A percentile compares a stretch with the other conserved stretches of the same genome.
These are phyloP conservation scores for Skeletonema potamos DNA, from an alignment of 108 stramenopile species.

Conservation along the genomic window DNA sequence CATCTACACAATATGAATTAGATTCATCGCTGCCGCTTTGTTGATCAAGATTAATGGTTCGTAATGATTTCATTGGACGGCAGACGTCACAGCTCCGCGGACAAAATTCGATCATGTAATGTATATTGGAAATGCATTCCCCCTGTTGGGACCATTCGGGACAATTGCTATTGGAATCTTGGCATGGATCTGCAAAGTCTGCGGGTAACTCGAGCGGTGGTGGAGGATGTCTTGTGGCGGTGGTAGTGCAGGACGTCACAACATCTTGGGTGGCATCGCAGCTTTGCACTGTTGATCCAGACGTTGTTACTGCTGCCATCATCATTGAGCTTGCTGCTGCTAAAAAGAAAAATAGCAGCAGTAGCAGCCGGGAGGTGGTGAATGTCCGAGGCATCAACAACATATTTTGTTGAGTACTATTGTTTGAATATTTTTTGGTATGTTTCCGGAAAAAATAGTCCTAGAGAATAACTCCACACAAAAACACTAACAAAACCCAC, in stretches of 20 bases:
- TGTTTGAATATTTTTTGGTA: not conserved
- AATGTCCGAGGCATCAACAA: not conserved
- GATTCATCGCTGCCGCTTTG: not conserved
- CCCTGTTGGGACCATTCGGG: constrained; percentile 20
- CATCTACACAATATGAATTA: not conserved
- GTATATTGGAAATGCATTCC: constrained; percentile 11
- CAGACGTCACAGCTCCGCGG: constrained; percentile 14
- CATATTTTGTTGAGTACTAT: no score
- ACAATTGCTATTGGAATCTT: constrained; percentile 7
- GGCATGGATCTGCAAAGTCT: constrained; percentile 26
- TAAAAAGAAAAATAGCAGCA: not conserved
- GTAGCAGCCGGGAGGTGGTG: not conserved
- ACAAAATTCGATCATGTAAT: constrained; percentile 18
- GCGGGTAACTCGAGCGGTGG: constrained; percentile 1
- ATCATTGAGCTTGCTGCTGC: not conserved
- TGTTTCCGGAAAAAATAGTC: no score
- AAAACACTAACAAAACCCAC: no score
- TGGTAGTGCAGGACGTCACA: not conserved
- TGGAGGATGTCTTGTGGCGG: not conserved
- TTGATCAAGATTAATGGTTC: not conserved
- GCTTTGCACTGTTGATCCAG: not conserved
- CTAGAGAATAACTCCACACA: no score
- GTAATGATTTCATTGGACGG: not conserved
- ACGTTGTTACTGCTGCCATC: not conserved
- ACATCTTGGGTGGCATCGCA: not conserved